phyloP scores from a whole-genome alignment of 306 rosid species.

The Lithocarpus polystachyus region DNA sequence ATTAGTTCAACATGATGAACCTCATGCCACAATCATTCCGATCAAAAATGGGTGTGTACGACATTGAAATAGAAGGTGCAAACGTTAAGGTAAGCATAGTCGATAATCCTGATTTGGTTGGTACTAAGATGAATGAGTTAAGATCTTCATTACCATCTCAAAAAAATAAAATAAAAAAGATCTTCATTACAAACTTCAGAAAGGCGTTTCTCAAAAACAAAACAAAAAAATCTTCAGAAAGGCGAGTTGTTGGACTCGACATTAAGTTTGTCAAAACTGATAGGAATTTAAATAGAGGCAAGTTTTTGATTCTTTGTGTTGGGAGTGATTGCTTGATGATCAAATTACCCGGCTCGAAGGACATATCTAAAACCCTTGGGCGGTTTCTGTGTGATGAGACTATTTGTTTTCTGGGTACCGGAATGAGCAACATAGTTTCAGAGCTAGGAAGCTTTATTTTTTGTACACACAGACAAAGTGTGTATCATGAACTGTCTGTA shows the following conservation, averaged over 20 bases:
- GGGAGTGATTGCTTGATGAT: slow-evolving; percentile 1
- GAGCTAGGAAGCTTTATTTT: no score
- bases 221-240: no score
- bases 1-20: no score
- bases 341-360: background rate
- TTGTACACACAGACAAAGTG: no score
- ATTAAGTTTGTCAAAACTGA: background rate
- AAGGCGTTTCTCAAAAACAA: no score
- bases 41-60: background rate
- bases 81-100: background rate
- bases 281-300: fast-evolving
- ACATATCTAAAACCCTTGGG: no score
- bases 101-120: background rate
- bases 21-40: background rate
- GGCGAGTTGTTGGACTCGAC: background rate
- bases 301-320: background rate
- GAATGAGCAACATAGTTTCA: no score
- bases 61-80: background rate
- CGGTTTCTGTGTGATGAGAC: no score
- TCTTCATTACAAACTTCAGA: no score
- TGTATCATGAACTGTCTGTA: no score
- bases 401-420: no score
- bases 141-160: background rate
- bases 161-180: no score
- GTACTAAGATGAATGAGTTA: background rate